Base-by-base conservation (phyloP, 257 asterid species). In the Anisodus acutangulus region DNA sequence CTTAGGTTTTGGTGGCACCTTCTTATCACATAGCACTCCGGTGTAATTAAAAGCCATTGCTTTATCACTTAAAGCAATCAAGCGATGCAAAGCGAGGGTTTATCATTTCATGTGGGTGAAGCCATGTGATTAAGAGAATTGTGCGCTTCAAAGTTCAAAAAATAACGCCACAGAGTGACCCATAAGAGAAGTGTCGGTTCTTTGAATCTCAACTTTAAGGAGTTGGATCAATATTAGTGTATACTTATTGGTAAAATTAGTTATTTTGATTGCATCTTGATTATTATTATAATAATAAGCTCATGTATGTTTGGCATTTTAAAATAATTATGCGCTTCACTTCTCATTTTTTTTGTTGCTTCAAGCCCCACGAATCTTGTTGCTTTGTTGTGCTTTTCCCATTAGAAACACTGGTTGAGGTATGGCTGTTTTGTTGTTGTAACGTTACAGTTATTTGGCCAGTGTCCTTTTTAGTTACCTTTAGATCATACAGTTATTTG, bases 401-500 rank as follows among this genome's bases (percentile, higher is more conserved):
- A 15, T 9, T 15, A 16, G 51, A 68, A 68, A 16, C 19, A 39
- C 78, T 68, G 26, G 78, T 39, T 68, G 78, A 39, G 78, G 26
- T 39, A 51, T 74, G 19, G 60, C 22, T 47, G 64, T 19, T n/a
- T 70, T 70, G 79, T 31, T 47, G 22, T 51, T 76, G 63, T 76
- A 26, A 13, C 45, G 10, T 49, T n/a, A 49, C 55, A 47, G 43
- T 47, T 74, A 11, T 74, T 12, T 74, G 19, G 59, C 19, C 60
- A 74, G 17, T 74, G n/a, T 49, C n/a, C 60, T 74, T 51, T 11
- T 12, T 74, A 74, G 45, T 51, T 13, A 22, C 81, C 11, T 12
- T 49, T 76, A 51, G 3, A 76, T 76, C 22, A 26, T 76, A 51
- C 81, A 51, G 22, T 51, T 78, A 49, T 22, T 78, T 78, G 64